A percentile compares a stretch with the other conserved stretches of the same genome.
Conservation (phyloP, 1,284 basidiomycete species). For the Phlebopus sp. region DNA sequence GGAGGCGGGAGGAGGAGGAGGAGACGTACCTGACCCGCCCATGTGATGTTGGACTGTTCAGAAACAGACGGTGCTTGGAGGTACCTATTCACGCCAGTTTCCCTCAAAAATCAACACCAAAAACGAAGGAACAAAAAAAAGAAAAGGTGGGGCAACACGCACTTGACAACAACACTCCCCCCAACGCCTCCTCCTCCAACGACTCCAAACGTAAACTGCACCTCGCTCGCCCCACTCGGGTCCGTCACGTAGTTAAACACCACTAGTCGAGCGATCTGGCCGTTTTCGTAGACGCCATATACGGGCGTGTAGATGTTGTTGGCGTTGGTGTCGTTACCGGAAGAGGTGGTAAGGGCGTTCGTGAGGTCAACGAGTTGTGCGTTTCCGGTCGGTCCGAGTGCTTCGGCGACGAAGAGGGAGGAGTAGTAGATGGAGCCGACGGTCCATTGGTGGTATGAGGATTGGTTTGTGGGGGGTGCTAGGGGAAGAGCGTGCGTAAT, state of each 20-base stretch:
- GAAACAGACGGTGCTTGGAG: slow-evolving; percentile 40
- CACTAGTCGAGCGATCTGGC: slow-evolving; percentile 42
- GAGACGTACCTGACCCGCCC: slow-evolving; percentile 43
- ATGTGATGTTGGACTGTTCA: slow-evolving; percentile 54
- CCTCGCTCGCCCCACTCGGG: slow-evolving; percentile 33
- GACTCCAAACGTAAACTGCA: neutral
- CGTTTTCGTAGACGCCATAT: slow-evolving; percentile 55
- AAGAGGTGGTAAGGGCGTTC: slow-evolving; percentile 29
- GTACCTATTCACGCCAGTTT: too few species aligned
- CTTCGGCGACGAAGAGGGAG: slow-evolving; percentile 47
- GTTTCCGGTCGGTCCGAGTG: slow-evolving; percentile 44
- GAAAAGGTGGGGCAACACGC: slow-evolving; percentile 18
- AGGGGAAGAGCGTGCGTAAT: neutral
- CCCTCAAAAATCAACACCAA: too few species aligned
- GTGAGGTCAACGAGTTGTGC: slow-evolving; percentile 46
- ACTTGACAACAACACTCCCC: slow-evolving; percentile 36
- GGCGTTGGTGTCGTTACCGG: neutral
- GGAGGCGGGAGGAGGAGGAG: too few species aligned
- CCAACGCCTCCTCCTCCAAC: neutral
- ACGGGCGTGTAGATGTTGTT: slow-evolving; percentile 40
- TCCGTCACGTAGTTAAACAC: slow-evolving; percentile 55
- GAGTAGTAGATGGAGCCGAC: slow-evolving; percentile 50
- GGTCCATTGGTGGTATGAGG: slow-evolving; percentile 41
- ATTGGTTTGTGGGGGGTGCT: slow-evolving; percentile 44
- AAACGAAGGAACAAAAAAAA: too few species aligned